Conservation (phyloP, 768 basidiomycete species). For the Phylloporus arenicola region DNA sequence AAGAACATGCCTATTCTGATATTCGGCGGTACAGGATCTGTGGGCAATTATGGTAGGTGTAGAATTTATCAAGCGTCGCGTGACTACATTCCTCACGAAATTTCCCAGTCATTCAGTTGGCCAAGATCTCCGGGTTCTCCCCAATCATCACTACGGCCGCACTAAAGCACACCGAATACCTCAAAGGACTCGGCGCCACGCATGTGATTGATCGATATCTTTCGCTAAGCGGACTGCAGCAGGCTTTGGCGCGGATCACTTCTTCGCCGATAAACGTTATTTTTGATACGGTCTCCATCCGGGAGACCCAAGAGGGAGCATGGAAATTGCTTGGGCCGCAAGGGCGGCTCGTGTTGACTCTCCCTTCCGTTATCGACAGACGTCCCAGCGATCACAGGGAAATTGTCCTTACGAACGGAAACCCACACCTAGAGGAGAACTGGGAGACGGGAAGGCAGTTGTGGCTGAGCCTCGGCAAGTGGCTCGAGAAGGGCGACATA, state of each 20-base stretch:
- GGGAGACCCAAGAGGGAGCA: constrained; percentile 36
- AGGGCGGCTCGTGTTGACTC: constrained; percentile 33
- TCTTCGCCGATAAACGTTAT: constrained; percentile 31
- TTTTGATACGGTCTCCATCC: constrained; percentile 35
- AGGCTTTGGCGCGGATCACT: constrained; percentile 35
- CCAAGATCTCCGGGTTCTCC: constrained; percentile 38
- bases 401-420: constrained; percentile 30
- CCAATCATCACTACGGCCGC: constrained; percentile 33
- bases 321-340: constrained; percentile 34
- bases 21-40: constrained; percentile 44
- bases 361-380: constrained; percentile 29
- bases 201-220: constrained; percentile 33
- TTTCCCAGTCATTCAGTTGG: constrained; percentile 34
- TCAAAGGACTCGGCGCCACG: constrained; percentile 31
- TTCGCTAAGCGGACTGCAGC: constrained; percentile 26
- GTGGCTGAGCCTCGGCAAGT: constrained; percentile 24
- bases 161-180: constrained; percentile 32
- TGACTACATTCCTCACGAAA: constrained; percentile 12
- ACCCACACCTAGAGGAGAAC: constrained; percentile 31
- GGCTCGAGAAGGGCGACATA: constrained; percentile 31
- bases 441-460: constrained; percentile 30
- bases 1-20: constrained; percentile 41
- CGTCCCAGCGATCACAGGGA: constrained; percentile 23
- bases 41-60: constrained; percentile 45
- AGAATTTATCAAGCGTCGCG: constrained; percentile 2